Percentiles rank a stretch among this genome's conserved stretches.
These are phyloP conservation scores for Protea cynaroides DNA, from an alignment of 164 flowering plant genomes.

Conservation along the genomic window DNA sequence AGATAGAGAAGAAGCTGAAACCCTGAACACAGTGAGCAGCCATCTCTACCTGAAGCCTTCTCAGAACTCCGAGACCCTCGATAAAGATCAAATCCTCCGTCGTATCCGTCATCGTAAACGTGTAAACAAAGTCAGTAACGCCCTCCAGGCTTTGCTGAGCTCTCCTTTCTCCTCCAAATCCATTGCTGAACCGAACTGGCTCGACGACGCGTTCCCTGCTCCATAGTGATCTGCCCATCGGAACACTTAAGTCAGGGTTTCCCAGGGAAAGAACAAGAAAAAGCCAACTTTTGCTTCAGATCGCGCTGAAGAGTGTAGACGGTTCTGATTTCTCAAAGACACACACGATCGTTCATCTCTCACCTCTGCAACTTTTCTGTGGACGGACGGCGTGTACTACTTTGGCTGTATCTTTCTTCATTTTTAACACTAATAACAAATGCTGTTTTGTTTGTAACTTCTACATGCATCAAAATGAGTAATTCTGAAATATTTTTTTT, in stretches of 20 bases:
- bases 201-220: conserved; percentile 35
- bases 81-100: conserved; percentile 51
- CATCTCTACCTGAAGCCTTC: conserved; percentile 38
- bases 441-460: too few species aligned
- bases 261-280: too few species aligned
- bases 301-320: too few species aligned
- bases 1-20: conserved; percentile 10
- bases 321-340: too few species aligned
- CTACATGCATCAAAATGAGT: too few species aligned
- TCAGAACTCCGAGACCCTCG: conserved; percentile 20
- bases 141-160: conserved; percentile 14
- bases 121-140: conserved; percentile 27
- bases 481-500: too few species aligned
- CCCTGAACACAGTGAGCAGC: conserved; percentile 21
- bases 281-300: background rate
- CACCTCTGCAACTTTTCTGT: too few species aligned
- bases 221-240: too few species aligned
- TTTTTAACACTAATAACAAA: too few species aligned
- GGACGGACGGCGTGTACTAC: too few species aligned
- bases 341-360: too few species aligned
- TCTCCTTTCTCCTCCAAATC: conserved; percentile 2
- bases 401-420: too few species aligned
- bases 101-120: conserved; percentile 54
- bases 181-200: conserved; percentile 20
- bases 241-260: background rate